Conservation (phyloP, 257 asterid genomes). For the Anisodus tanguticus region DNA sequence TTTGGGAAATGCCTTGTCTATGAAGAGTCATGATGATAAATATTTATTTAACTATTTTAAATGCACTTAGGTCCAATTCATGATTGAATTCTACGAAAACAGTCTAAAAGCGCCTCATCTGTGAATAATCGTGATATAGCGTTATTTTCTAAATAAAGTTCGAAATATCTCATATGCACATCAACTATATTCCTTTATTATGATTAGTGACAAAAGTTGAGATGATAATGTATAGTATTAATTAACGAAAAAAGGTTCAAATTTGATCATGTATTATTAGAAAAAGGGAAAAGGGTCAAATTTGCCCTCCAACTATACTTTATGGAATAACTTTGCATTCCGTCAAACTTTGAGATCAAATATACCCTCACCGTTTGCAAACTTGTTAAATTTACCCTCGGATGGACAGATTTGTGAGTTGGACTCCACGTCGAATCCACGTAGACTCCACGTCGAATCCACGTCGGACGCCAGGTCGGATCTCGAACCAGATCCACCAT, state of each 20-base stretch:
- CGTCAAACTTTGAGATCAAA: too few species aligned
- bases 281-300: too few species aligned
- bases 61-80: not conserved
- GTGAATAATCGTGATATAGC: not conserved
- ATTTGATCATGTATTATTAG: not conserved
- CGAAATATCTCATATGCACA: not conserved
- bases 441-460: too few species aligned
- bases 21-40: slow-evolving; percentile 6
- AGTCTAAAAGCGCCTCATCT: not conserved
- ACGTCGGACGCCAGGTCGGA: too few species aligned
- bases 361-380: too few species aligned
- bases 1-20: not conserved
- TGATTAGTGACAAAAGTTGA: not conserved
- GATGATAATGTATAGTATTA: not conserved
- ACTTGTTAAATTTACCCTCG: too few species aligned
- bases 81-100: not conserved
- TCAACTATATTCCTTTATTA: not conserved
- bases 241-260: not conserved
- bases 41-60: not conserved
- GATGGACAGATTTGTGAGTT: too few species aligned
- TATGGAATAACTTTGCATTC: too few species aligned
- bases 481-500: too few species aligned
- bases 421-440: too few species aligned
- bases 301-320: too few species aligned
- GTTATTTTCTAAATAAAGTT: not conserved